phyloP scores from a whole-genome alignment of 148 eudicot species.

The Gaultheria prostrata region DNA sequence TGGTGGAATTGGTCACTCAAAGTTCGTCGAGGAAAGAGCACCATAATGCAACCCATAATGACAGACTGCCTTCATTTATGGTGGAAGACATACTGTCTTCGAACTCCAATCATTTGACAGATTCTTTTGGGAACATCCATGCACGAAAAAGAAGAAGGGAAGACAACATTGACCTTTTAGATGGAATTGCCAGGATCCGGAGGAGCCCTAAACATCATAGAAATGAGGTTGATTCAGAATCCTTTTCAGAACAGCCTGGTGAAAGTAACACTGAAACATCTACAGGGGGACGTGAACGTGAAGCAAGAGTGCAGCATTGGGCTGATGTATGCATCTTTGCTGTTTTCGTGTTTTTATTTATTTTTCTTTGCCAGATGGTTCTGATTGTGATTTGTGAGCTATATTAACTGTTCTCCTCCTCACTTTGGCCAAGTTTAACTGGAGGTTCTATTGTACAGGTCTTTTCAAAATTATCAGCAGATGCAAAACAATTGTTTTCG shows the following conservation, averaged over 20 bases:
- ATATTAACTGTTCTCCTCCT: conserved; percentile 7
- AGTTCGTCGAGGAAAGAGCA: conserved; percentile 35
- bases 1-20: conserved; percentile 21
- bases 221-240: conserved; percentile 28
- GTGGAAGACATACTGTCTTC: conserved; percentile 30
- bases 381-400: not conserved
- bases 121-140: conserved; percentile 26
- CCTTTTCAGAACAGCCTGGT: conserved; percentile 14
- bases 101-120: conserved; percentile 24
- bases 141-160: conserved; percentile 47
- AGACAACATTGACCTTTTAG: conserved; percentile 28
- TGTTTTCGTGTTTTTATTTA: not conserved
- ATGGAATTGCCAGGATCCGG: conserved; percentile 28
- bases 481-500: conserved; percentile 37
- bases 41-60: conserved; percentile 17
- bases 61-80: conserved; percentile 18
- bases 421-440: conserved; percentile 15
- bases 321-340: conserved; percentile 53
- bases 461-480: conserved; percentile 43
- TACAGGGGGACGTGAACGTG: conserved; percentile 29
- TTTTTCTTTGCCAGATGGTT: conserved; percentile 15
- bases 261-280: conserved; percentile 23
- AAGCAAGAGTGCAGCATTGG: conserved; percentile 31
- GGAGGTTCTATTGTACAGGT: conserved; percentile 41
- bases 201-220: conserved; percentile 42